Evolutionary conservation across 1,139 yeast species (phyloP), one percentile per base, ranked within the genome.

Genomic region (Casaregolazyma suthepensis): DNA sequence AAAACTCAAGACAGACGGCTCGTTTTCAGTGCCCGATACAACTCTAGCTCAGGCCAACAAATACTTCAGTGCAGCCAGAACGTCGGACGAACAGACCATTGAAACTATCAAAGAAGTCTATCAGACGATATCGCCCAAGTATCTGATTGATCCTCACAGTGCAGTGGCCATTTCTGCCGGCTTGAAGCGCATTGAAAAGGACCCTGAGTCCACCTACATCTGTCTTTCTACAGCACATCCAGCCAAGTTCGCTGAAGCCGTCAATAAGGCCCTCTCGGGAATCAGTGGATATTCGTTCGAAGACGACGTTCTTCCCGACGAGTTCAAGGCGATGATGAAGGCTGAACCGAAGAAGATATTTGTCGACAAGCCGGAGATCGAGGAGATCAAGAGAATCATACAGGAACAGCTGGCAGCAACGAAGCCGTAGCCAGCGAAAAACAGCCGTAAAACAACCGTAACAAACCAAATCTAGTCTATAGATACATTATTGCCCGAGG

Each of bases 221-320:
- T 87, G 96, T 5, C 80, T 93, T 57, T 87, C 98, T 1, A 93
- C 99, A 46, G 99, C 99, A 6, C 99, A 93, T 68, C 99, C 99
- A 45, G 99, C 99, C 57, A 93, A 93, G 73, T 93, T 93, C 67
- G 88, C 96, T 26, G 97, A 90, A 59, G 99, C 96, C 52, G 99
- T 93, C 18, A 86, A 90, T 69, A 75, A 80, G 63, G 90, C 98
- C 1, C 79, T 93, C 62, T 69, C 72, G 50, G 77, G 78, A 1
- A 76, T 82, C 58, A 80, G 78, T 22, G 89, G 82, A 22, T 94
- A 91, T 72, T 82, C 90, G 4, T 93, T 93, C 65, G 96, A 89
- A 63, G 76, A 77, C 51, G 91, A 88, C 61, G 97, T 94, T 29
- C 78, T 94, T 55, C 99, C 99, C 40, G 87, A 77, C 40, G 97